Conservation (phyloP, 129 eudicot genomes). For the Mikania micrantha region DNA sequence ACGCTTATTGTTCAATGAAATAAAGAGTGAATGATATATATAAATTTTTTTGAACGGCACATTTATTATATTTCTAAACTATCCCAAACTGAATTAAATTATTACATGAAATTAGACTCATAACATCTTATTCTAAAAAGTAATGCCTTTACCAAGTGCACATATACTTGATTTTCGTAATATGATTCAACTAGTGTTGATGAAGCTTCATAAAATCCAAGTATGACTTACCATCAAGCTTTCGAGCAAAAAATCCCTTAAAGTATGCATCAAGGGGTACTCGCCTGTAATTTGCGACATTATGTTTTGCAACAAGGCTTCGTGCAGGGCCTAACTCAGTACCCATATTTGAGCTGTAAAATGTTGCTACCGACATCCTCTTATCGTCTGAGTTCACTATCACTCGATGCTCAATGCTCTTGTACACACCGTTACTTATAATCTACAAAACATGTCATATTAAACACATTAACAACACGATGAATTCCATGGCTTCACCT, state of each 20-base stretch:
- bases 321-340: constrained; percentile 64
- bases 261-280: constrained; percentile 37
- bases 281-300: constrained; percentile 35
- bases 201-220: constrained; percentile 42
- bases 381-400: constrained; percentile 41
- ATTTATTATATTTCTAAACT: too few species aligned
- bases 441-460: constrained; percentile 24
- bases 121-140: too few species aligned
- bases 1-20: too few species aligned
- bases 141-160: too few species aligned
- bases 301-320: constrained; percentile 38
- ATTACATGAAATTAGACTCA: too few species aligned
- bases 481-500: too few species aligned
- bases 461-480: background rate
- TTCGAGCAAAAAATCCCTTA: constrained; percentile 43
- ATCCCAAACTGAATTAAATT: too few species aligned
- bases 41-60: too few species aligned
- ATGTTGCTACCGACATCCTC: constrained; percentile 60
- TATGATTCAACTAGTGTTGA: constrained; percentile 13
- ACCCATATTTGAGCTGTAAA: constrained; percentile 36
- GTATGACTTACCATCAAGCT: constrained; percentile 54
- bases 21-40: too few species aligned
- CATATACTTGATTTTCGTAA: background rate
- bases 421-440: constrained; percentile 58
- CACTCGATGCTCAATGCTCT: constrained; percentile 62